phyloP scores from a whole-genome alignment of 352 stramenopile genomes.

The Phytopythium oedochilum region DNA sequence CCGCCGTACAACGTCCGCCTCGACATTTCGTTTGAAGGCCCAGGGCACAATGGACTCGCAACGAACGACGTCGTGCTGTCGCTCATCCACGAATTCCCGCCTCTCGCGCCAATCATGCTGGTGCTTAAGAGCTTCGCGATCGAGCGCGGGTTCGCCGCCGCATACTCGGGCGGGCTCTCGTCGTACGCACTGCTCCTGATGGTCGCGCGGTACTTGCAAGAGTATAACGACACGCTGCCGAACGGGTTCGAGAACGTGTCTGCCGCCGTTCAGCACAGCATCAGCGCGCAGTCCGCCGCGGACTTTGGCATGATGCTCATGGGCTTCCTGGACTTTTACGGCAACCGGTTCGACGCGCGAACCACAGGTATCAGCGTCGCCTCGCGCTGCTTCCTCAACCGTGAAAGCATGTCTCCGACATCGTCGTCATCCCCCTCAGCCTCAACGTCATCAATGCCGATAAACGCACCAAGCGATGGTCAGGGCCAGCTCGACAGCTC shows the following conservation, averaged over 20 bases:
- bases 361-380: constrained; percentile 89
- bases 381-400: constrained; percentile 76
- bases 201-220: constrained; percentile 92
- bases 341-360: constrained; percentile 91
- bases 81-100: constrained; percentile 91
- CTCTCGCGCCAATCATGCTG: constrained; percentile 94
- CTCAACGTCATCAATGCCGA: background rate
- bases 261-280: constrained; percentile 46
- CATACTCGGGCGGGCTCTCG: constrained; percentile 96
- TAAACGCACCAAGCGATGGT: background rate
- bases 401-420: constrained; percentile 37
- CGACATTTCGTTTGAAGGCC: constrained; percentile 97
- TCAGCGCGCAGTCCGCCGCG: constrained; percentile 56
- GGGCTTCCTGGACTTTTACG: constrained; percentile 97
- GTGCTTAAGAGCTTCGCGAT: constrained; percentile 95
- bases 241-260: constrained; percentile 64
- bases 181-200: constrained; percentile 96
- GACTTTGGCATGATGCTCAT: constrained; percentile 96
- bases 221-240: constrained; percentile 67
- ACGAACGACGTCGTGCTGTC: constrained; percentile 93
- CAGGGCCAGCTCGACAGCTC: background rate
- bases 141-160: constrained; percentile 91
- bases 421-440: constrained; percentile 3
- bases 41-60: constrained; percentile 94
- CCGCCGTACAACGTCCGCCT: constrained; percentile 81